phyloP scores from a whole-genome alignment of 2,329 filamentous ascomycete species.

The Magnaporthiopsis rhizophila region DNA sequence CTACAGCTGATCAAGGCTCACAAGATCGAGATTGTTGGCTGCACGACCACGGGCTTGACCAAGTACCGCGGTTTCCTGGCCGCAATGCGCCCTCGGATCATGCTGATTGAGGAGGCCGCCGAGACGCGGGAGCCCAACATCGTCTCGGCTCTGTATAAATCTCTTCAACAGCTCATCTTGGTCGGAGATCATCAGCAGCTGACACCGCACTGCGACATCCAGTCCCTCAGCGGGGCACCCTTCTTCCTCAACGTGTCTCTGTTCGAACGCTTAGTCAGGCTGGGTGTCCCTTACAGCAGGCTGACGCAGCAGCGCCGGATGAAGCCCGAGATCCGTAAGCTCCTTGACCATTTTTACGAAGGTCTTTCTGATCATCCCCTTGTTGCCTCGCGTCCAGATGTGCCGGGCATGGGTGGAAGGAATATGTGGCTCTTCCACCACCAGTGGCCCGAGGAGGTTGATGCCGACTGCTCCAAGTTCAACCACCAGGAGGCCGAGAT shows the following conservation, averaged over 20 bases:
- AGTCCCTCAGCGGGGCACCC: slow-evolving; percentile 48
- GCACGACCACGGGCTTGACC: slow-evolving; percentile 71
- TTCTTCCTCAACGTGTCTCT: slow-evolving; percentile 66
- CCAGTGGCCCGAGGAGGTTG: slow-evolving; percentile 54
- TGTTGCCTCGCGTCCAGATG: slow-evolving; percentile 29
- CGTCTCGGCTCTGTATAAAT: slow-evolving; percentile 40
- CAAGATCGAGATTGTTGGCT: slow-evolving; percentile 46
- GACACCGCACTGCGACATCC: slow-evolving; percentile 58
- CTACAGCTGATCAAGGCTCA: slow-evolving; percentile 29
- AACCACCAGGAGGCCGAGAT: slow-evolving; percentile 70
- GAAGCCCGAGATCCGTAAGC: slow-evolving; percentile 34
- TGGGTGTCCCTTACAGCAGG: slow-evolving; percentile 54
- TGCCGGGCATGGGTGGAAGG: slow-evolving; percentile 36
- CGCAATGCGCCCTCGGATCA: slow-evolving; percentile 55
- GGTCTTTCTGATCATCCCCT: slow-evolving; percentile 34
- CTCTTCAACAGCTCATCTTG: slow-evolving; percentile 45
- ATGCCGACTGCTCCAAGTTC: slow-evolving; percentile 56
- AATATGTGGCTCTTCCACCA: slow-evolving; percentile 37
- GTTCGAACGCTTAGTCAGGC: slow-evolving; percentile 69
- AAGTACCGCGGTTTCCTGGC: slow-evolving; percentile 69
- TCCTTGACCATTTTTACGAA: slow-evolving; percentile 41
- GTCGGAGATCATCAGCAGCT: slow-evolving; percentile 79
- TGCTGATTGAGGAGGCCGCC: slow-evolving; percentile 74
- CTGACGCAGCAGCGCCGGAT: slow-evolving; percentile 60
- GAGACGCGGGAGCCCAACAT: slow-evolving; percentile 63